A percentile compares a stretch with the other conserved stretches of the same genome.
These are phyloP conservation scores for Phaeosphaeriaceae sp. DNA, from an alignment of 2,329 filamentous ascomycete genomes.

Conservation along the genomic window DNA sequence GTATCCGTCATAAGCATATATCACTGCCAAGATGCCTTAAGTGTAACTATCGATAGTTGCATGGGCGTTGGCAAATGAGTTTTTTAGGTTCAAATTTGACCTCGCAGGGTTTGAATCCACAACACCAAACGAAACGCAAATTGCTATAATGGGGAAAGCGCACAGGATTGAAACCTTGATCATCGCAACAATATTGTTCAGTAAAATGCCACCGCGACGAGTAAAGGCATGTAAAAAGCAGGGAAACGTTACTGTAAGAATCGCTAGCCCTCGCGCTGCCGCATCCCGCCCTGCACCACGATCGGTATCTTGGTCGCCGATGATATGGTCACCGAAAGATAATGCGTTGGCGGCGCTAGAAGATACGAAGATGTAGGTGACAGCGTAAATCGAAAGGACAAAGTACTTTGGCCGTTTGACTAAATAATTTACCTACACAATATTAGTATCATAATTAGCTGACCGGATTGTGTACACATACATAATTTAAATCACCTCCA, in stretches of 20 bases:
- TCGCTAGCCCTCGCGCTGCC: conserved; percentile 56
- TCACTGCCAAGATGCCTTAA: conserved; percentile 45
- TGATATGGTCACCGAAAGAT: conserved; percentile 12
- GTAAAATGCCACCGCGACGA: conserved; percentile 57
- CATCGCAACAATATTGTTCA: conserved; percentile 60
- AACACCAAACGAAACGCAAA: conserved; percentile 19
- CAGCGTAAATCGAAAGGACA: conserved; percentile 14
- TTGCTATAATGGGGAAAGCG: conserved; percentile 54
- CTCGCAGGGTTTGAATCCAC: conserved; percentile 17
- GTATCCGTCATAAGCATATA: conserved; percentile 52
- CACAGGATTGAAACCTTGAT: conserved; percentile 54
- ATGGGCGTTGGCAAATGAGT: conserved; percentile 22
- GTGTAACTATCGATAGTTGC: conserved; percentile 37
- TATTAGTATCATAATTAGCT: conserved; percentile 9
- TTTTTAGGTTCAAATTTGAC: conserved; percentile 34
- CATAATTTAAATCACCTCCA: conserved; percentile 30
- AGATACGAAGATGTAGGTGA: conserved; percentile 16
- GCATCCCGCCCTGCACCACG: conserved; percentile 24
- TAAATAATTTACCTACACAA: conserved; percentile 7
- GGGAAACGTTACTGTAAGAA: conserved; percentile 52
- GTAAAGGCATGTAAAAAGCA: conserved; percentile 58
- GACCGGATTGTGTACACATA: background rate
- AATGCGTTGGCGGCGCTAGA: conserved; percentile 13
- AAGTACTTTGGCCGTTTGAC: conserved; percentile 19
- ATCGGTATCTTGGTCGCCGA: conserved; percentile 1